Conservation (phyloP, 1,139 yeast species). For the Geotrichum klebahnii region DNA sequence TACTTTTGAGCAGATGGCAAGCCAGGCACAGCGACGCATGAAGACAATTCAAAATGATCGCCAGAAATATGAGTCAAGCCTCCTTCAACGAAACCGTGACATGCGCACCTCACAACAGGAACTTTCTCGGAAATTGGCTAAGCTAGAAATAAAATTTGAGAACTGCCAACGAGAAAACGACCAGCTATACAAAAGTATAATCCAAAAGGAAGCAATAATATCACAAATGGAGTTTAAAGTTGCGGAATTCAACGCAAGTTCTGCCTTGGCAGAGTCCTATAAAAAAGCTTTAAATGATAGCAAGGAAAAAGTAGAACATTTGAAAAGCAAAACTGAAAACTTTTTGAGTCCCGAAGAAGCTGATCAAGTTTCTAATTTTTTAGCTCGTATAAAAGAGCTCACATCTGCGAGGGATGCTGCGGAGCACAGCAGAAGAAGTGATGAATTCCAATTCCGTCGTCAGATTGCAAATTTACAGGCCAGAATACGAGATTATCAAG, state of each 20-base stretch:
- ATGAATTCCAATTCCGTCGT: conserved; percentile 19
- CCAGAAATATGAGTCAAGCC: conserved; percentile 15
- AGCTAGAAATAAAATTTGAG: conserved; percentile 26
- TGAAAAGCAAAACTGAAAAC: conserved; percentile 17
- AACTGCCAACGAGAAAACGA: conserved; percentile 28
- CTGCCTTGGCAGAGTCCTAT: conserved; percentile 23
- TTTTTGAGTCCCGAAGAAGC: conserved; percentile 12
- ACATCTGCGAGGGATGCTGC: conserved; percentile 20
- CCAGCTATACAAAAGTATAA: conserved; percentile 15
- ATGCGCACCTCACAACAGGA: conserved; percentile 24
- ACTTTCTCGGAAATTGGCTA: conserved; percentile 23
- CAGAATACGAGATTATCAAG: conserved; percentile 22
- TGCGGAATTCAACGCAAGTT: conserved; percentile 24
- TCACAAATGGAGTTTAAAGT: conserved; percentile 29
- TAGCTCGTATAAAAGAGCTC: conserved; percentile 10
- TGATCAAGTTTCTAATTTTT: conserved; percentile 6
- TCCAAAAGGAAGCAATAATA: conserved; percentile 23
- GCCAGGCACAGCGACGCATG: conserved; percentile 12
- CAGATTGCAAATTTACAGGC: conserved; percentile 26
- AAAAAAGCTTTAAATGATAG: conserved; percentile 26
- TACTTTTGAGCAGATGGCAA: conserved; percentile 15
- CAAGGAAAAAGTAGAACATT: conserved; percentile 26
- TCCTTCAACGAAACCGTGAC: conserved; percentile 29
- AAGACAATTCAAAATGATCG: conserved; percentile 16
- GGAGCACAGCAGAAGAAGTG: conserved; percentile 23